Conservation (phyloP, 1,284 basidiomycete species). For the Boletus hoseneyae region DNA sequence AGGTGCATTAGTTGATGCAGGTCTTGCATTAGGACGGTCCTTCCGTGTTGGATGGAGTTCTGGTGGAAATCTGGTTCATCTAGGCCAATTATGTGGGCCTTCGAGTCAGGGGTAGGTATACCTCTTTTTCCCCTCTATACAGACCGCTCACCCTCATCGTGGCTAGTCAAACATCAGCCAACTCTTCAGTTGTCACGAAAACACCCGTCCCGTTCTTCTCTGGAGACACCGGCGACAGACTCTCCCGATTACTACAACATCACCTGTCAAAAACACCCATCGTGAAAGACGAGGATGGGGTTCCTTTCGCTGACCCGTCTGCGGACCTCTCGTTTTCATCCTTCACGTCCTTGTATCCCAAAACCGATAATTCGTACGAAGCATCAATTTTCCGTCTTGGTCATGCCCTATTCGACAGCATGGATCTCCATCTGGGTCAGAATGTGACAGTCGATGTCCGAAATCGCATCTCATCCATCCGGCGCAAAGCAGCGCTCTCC, state of each 20-base stretch:
- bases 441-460: conserved; percentile 56
- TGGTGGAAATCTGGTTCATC: conserved; percentile 71
- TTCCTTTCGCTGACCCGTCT: conserved; percentile 58
- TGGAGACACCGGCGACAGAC: conserved; percentile 40
- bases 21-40: conserved; percentile 81
- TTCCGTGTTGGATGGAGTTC: conserved; percentile 93
- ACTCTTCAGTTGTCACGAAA: conserved; percentile 53
- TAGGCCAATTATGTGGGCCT: conserved; percentile 68
- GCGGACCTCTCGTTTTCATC: conserved; percentile 72
- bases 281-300: conserved; percentile 45
- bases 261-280: conserved; percentile 80
- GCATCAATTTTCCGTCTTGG: conserved; percentile 86
- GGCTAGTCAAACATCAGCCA: conserved; percentile 50
- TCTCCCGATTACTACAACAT: conserved; percentile 72
- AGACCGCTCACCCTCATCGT: conserved; percentile 10
- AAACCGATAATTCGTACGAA: conserved; percentile 72
- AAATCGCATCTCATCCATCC: conserved; percentile 59
- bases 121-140: conserved; percentile 7
- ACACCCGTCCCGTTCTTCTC: conserved; percentile 46
- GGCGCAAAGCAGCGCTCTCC: conserved; percentile 81
- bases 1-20: conserved; percentile 72
- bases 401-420: conserved; percentile 86
- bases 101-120: conserved; percentile 44
- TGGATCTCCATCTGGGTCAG: conserved; percentile 61
- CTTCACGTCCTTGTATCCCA: conserved; percentile 71